Evolutionary conservation across 2,329 filamentous ascomycete genomes (phyloP).

Genomic region (Penicillium palitans): DNA sequence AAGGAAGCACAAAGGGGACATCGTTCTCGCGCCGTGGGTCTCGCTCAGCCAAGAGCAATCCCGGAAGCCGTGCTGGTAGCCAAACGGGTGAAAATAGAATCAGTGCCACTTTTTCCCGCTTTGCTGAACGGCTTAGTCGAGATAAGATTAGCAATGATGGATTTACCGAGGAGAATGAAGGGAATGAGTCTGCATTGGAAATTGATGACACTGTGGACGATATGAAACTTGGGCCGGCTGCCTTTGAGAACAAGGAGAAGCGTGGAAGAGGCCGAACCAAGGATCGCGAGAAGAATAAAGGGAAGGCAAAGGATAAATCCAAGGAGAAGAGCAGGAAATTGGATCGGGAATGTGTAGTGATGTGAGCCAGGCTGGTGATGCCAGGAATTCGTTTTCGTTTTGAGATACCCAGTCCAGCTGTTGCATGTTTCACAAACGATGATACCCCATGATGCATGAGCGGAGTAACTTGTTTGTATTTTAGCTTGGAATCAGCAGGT

Average conservation of each 20-base stretch:
- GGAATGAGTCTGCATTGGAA: constrained; percentile 27
- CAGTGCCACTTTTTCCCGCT: constrained; percentile 38
- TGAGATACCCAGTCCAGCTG: constrained; percentile 12
- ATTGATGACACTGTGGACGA: constrained; percentile 20
- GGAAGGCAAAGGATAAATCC: constrained; percentile 36
- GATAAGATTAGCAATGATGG: constrained; percentile 34
- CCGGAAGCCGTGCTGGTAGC: constrained; percentile 39
- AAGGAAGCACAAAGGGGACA: constrained; percentile 21
- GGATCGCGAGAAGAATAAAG: constrained; percentile 25
- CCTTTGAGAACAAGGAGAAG: constrained; percentile 28
- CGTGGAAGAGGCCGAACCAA: constrained; percentile 24
- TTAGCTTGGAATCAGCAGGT: neutral
- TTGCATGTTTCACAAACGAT: constrained; percentile 5
- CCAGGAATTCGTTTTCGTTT: neutral
- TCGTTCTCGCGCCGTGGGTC: constrained; percentile 34
- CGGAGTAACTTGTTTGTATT: neutral
- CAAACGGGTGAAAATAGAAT: constrained; percentile 40
- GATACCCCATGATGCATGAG: constrained; percentile 11
- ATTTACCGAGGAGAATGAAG: constrained; percentile 25
- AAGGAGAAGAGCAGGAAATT: constrained; percentile 39
- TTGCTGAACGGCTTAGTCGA: constrained; percentile 34
- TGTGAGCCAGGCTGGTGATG: constrained; percentile 29
- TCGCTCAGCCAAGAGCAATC: constrained; percentile 32
- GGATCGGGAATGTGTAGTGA: constrained; percentile 47
- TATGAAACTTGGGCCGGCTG: constrained; percentile 15